A percentile compares a stretch with the other conserved stretches of the same genome.
phyloP scores from a whole-genome alignment of 2,329 filamentous ascomycete genomes.

The Diaporthe sp. region DNA sequence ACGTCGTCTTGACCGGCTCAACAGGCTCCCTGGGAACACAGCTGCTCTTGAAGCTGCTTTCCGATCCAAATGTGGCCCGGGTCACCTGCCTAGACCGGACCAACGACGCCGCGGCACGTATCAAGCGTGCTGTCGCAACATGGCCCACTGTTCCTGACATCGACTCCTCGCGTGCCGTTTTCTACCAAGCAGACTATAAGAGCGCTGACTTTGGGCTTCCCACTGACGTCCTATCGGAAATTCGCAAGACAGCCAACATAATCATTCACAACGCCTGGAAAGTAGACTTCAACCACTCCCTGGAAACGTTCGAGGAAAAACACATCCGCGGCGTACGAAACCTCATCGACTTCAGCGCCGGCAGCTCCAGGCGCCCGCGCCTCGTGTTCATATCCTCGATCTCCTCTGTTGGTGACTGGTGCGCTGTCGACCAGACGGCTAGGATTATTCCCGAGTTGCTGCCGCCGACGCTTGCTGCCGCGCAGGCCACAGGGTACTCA shows the following conservation, averaged over 20 bases:
- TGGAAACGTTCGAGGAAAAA: slow-evolving; percentile 40
- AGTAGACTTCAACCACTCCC: slow-evolving; percentile 43
- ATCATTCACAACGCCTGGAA: slow-evolving; percentile 45
- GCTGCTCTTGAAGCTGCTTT: slow-evolving; percentile 47
- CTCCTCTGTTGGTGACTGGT: slow-evolving; percentile 40
- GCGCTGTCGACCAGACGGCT: background rate
- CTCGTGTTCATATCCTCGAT: slow-evolving; percentile 43
- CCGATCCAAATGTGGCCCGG: slow-evolving; percentile 42
- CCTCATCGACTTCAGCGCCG: slow-evolving; percentile 38
- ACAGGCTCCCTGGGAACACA: slow-evolving; percentile 52
- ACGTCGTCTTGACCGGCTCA: slow-evolving; percentile 50
- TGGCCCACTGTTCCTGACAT: slow-evolving; percentile 26
- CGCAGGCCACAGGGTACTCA: slow-evolving; percentile 39
- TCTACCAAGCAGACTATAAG: slow-evolving; percentile 36
- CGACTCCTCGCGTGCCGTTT: background rate
- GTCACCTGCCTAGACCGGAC: slow-evolving; percentile 45
- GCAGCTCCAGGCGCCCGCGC: slow-evolving; percentile 18
- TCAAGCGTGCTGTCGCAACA: slow-evolving; percentile 25
- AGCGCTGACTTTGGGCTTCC: slow-evolving; percentile 26
- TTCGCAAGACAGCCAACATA: background rate
- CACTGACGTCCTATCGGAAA: background rate
- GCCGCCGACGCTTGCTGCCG: slow-evolving; percentile 17
- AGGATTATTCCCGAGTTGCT: slow-evolving; percentile 35
- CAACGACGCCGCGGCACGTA: slow-evolving; percentile 32
- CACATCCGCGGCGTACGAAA: slow-evolving; percentile 41